Base-by-base conservation (phyloP, 2,329 filamentous ascomycete genomes). In the Sporothrix pallida region DNA sequence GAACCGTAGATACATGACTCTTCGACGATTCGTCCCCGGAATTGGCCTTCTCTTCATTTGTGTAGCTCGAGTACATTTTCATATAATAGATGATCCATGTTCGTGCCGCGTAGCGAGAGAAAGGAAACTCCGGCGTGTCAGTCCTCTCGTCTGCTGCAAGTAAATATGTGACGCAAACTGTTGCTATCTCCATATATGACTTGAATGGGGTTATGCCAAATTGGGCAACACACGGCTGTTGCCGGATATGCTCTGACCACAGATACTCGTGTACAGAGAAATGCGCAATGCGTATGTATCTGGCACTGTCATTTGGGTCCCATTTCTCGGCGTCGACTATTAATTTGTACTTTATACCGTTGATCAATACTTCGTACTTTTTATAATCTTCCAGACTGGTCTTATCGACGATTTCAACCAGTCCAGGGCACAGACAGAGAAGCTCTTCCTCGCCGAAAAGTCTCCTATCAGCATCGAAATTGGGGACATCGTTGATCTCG, bases 211-310 rank as follows among this genome's bases (percentile, higher is more conserved):
- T 3, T 9, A 58, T 58, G 20, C n/a, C 20, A 58, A 58, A 58
- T 13, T 13, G 23, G 20, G n/a, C 20, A 13, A 58, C 23, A 58
- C 3, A 23, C 5, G 54, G 23, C 4, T 13, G 20, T 12, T 58
- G 20, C 20, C 2, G 54, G 15, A 58, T 58, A 23, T 20, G 54
- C 6, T 58, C 10, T 12, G 54, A 58, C 13, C 26, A 2, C 20
- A 58, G 23, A 23, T 58, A 58, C 54, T 58, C 54, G 12, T 58
- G 54, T 9, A 58, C 54, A 12, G 54, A 58, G 26, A 58, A 58
- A 23, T 58, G 54, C 2, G 54, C 54, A 23, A 58, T 58, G 20
- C 20, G 54, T 26, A 26, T 23, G 44, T 48, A 48, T 48, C 13
- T 48, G 8, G 2, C 44, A 48, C 13, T 48, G 8, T 48, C 44